Conservation (phyloP, 768 basidiomycete genomes). For the Psilocybe subaeruginosa region DNA sequence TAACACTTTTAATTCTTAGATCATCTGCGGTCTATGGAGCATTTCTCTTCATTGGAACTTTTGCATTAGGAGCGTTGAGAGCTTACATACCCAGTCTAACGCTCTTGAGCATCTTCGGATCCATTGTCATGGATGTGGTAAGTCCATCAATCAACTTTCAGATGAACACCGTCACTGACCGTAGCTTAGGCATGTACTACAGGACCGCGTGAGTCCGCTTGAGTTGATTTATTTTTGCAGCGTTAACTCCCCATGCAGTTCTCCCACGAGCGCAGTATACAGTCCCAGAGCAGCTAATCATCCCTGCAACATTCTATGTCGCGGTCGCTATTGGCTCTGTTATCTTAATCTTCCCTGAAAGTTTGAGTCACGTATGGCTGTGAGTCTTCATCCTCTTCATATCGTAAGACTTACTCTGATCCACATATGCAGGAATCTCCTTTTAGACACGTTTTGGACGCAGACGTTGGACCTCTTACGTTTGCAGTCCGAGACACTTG, state of each 20-base stretch:
- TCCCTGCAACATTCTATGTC: conserved; percentile 42
- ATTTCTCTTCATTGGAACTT: conserved; percentile 47
- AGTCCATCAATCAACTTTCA: background rate
- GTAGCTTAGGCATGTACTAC: conserved; percentile 36
- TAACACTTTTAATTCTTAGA: conserved; percentile 17
- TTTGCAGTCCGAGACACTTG: conserved; percentile 36
- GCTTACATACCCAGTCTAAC: conserved; percentile 43
- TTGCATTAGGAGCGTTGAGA: conserved; percentile 37
- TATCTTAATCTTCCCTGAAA: conserved; percentile 46
- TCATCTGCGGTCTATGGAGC: conserved; percentile 47
- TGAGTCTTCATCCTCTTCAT: conserved; percentile 17
- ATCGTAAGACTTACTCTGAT: background rate
- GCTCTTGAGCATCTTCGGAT: conserved; percentile 44
- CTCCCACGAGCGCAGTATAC: conserved; percentile 43
- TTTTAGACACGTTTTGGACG: conserved; percentile 32
- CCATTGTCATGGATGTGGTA: conserved; percentile 46
- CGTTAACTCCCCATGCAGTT: conserved; percentile 24
- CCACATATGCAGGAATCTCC: conserved; percentile 23
- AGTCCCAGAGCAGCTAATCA: conserved; percentile 40
- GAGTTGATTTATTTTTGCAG: background rate
- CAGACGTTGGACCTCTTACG: conserved; percentile 34
- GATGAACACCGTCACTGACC: background rate
- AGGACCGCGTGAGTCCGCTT: conserved; percentile 33
- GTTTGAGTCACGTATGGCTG: conserved; percentile 45
- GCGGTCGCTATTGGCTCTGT: conserved; percentile 41